Evolutionary conservation across 1,139 yeast genomes (phyloP).

Genomic region (Debaryomyces robertsiae): DNA sequence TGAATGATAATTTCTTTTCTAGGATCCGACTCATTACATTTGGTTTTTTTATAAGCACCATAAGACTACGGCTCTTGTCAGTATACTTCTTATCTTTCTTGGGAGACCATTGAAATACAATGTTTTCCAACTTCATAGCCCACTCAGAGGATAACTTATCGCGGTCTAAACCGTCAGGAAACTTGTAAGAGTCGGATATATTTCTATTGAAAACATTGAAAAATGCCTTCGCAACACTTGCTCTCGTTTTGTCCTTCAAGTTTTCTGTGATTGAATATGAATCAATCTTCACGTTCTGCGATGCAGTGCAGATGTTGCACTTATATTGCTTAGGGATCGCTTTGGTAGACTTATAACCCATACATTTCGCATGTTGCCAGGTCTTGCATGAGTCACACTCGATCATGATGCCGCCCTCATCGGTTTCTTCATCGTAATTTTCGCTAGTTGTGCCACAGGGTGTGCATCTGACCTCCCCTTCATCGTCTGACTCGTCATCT

Average conservation of each 20-base stretch:
- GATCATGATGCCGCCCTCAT: slow-evolving; percentile 66
- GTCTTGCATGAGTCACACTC: slow-evolving; percentile 78
- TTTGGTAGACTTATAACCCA: slow-evolving; percentile 46
- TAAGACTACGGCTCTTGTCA: slow-evolving; percentile 45
- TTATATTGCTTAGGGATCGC: slow-evolving; percentile 35
- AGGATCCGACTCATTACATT: slow-evolving; percentile 31
- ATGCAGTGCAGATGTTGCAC: slow-evolving; percentile 33
- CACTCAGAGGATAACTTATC: slow-evolving; percentile 36
- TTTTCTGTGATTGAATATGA: slow-evolving; percentile 16
- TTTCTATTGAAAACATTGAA: slow-evolving; percentile 42
- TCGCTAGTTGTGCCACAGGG: slow-evolving; percentile 69
- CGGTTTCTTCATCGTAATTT: slow-evolving; percentile 62
- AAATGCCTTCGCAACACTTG: slow-evolving; percentile 43
- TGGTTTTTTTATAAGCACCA: slow-evolving; percentile 39
- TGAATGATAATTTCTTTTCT: slow-evolving; percentile 29
- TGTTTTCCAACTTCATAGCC: slow-evolving; percentile 46
- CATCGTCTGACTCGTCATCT: slow-evolving; percentile 29
- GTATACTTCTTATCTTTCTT: slow-evolving; percentile 36
- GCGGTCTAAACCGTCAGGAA: slow-evolving; percentile 27
- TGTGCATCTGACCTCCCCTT: slow-evolving; percentile 59
- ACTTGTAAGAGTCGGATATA: slow-evolving; percentile 39
- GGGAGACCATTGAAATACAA: slow-evolving; percentile 31
- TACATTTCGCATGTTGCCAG: slow-evolving; percentile 85
- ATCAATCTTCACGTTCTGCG: slow-evolving; percentile 1
- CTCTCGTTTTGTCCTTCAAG: slow-evolving; percentile 33